phyloP scores from a whole-genome alignment of 371 early-diverging fungal species.

The Modicella reniformis region DNA sequence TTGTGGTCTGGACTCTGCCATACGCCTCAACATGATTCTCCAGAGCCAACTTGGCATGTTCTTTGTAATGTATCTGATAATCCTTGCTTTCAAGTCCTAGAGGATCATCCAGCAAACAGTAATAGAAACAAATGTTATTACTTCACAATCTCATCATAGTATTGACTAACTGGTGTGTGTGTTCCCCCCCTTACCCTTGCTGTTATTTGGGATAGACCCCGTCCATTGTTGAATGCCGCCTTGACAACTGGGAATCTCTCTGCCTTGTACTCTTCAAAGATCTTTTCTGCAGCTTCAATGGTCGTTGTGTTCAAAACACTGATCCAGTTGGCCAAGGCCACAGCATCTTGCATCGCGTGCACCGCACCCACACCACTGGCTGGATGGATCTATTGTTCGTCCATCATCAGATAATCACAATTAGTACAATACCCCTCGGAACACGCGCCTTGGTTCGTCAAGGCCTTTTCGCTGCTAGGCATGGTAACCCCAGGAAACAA shows the following conservation, averaged over 20 bases:
- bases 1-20: slow-evolving; percentile 13
- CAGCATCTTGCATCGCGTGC: slow-evolving; percentile 29
- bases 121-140: not conserved
- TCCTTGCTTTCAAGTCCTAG: slow-evolving; percentile 12
- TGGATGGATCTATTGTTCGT: slow-evolving; percentile 17
- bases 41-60: slow-evolving; percentile 34
- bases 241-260: slow-evolving; percentile 23
- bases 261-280: slow-evolving; percentile 24
- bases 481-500: too few species aligned
- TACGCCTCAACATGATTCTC: slow-evolving; percentile 6
- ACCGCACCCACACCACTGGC: slow-evolving; percentile 23
- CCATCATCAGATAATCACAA: too few species aligned
- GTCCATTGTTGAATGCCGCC: slow-evolving; percentile 5
- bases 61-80: slow-evolving; percentile 9
- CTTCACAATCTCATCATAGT: too few species aligned
- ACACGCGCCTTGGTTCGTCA: too few species aligned
- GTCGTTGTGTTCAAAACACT: slow-evolving; percentile 13
- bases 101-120: not conserved
- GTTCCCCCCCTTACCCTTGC: slow-evolving; percentile 6
- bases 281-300: slow-evolving; percentile 11
- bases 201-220: not conserved
- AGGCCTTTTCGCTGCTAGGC: too few species aligned
- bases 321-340: slow-evolving; percentile 35
- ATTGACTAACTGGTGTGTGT: too few species aligned
- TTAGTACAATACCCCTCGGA: too few species aligned